Conservation (phyloP, 768 basidiomycete genomes). For the Mycena capillaripes region DNA sequence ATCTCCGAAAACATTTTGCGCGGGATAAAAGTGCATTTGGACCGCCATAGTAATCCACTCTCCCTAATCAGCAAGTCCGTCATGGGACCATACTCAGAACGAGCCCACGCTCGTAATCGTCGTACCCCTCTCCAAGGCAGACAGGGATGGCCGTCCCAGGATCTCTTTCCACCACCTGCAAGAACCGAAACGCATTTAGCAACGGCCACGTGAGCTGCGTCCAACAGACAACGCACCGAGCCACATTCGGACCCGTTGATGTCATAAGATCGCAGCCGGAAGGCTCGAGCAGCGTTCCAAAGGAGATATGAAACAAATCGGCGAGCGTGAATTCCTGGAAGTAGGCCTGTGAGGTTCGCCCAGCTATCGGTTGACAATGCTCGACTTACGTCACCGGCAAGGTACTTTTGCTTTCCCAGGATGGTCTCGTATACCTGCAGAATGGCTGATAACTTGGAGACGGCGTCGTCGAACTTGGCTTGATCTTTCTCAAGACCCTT, state of each 20-base stretch:
- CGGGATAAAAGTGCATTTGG: too few relatives aligned
- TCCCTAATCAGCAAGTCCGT: too few relatives aligned
- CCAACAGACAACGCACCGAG: conserved; percentile 49
- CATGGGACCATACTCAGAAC: too few relatives aligned
- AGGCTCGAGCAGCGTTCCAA: conserved; percentile 17
- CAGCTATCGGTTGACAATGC: not conserved
- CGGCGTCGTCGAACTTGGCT: not conserved
- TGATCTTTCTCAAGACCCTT: not conserved
- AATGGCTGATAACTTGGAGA: not conserved
- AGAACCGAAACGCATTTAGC: too few relatives aligned
- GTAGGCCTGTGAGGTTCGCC: conserved; percentile 44
- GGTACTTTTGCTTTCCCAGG: conserved; percentile 23
- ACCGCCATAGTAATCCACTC: too few relatives aligned
- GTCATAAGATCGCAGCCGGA: conserved; percentile 38
- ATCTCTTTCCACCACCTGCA: too few relatives aligned
- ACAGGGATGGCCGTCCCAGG: too few relatives aligned
- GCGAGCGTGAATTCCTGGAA: conserved; percentile 60
- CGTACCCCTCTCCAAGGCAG: too few relatives aligned
- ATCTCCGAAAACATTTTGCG: too few relatives aligned
- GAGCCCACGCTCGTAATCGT: too few relatives aligned
- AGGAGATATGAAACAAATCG: conserved; percentile 64
- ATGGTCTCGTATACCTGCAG: conserved; percentile 29
- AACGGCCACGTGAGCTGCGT: too few relatives aligned
- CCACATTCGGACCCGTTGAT: conserved; percentile 49
- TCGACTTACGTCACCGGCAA: conserved; percentile 17